Base-by-base conservation (phyloP, 1,139 yeast species). In the Magnusiomyces clavatus region DNA sequence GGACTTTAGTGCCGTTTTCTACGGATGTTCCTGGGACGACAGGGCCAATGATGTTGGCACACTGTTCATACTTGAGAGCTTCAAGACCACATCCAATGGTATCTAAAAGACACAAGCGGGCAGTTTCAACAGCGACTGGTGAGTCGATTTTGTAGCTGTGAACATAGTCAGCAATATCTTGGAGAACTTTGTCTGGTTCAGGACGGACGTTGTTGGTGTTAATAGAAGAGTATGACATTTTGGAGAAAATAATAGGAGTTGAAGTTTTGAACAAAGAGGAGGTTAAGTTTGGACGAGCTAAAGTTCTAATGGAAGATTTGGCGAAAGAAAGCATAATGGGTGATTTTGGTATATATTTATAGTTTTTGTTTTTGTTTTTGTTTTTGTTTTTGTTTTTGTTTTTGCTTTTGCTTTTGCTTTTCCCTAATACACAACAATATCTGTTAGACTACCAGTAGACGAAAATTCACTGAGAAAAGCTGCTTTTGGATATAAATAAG, bases 31-130 rank as follows among this genome's bases (percentile, higher is more conserved):
- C 82, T 24, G 81, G 79, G 6, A 78, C 81, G 14, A 76, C 73
- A 5, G 83, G 83, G 44, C 78, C 77, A 54, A 78, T 71, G 45
- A 79, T 65, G 46, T 68, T 65, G 43, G 71, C 65, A 54, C 80
- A 78, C 60, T 77, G 78, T 34, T 71, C 70, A 65, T 77, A 76
- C 63, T 77, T 76, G 57, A 78, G 66, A 3, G 82, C 82, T 54
- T 79, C 83, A n/a, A 78, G 69, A 36, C 82, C 83, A 61, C 83
- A 78, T 3, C 83, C 83, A 24, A 78, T 62, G 4, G 83, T 77
- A 58, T 78, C 83, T 44, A 78, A 63, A 46, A 78, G 65, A 62
- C 83, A 78, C 42, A 77, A 67, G 46, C 74, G 71, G 2, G 83
- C 82, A 3, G 83, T 78, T 53, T 77, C 76, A 47, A 64, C 65